Base-by-base conservation (phyloP, 129 eudicot species). In the Logfia minima region DNA sequence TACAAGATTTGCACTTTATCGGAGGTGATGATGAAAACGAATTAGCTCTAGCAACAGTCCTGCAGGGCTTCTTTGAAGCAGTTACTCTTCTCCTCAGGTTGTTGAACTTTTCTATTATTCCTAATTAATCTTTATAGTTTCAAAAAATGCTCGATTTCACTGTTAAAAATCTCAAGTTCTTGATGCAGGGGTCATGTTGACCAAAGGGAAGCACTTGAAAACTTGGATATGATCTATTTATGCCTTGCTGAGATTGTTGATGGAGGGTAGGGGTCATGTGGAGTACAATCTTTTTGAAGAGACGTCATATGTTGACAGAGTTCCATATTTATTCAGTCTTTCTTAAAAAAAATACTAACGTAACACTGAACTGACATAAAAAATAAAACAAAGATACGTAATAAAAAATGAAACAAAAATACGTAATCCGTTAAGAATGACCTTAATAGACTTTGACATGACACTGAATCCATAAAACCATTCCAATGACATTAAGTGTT, bases 21-120 rank as follows among this genome's bases (percentile, higher is more conserved):
- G 96, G 96, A 4, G 91, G 98, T 68, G 97, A 90, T 37, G 91
- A 93, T 82, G 98, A 93, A 78, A 90, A 93, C 62, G 98, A 93
- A 84, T 81, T 90, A 67, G 91, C 91, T 83, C 51, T 93, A 72
- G 86, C 90, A 14, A 75, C 92, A n/a, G 98, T 90, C 56, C 91
- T 93, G 53, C 89, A 88, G 71, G 98, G 97, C 60, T 93, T 90
- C 81, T 89, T 84, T 87, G 98, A 90, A 75, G 96, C 98, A 21
- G 96, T 93, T 84, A 87, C 84, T 37, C 85, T 87, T 74, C 84
- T 93, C 28, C 97, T 93, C 26, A 93, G 98, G 98, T 93, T 66
- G 58, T 17, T 11, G 67, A 29, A 48, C 29, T 58, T 35, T 66
- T 35, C 10, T 80, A 11, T n/a, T 22, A 1, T 68, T 29, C 72